Evolutionary conservation across 192 early-diverging fungal genomes (phyloP).

Genomic region (Gorgonomyces haynaldii): DNA sequence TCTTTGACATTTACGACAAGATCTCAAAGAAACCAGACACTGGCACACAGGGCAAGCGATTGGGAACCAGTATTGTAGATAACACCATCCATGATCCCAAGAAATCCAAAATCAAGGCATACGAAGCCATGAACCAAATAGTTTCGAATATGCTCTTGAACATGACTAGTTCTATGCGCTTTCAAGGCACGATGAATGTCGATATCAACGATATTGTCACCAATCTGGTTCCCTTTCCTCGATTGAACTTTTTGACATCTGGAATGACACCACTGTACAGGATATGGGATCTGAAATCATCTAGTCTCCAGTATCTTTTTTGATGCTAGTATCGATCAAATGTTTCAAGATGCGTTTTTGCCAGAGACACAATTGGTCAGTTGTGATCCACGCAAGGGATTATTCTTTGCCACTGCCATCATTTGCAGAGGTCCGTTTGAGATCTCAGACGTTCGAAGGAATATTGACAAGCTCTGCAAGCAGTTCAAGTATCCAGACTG

Average conservation of each 20-base stretch:
- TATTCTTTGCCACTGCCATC: slow-evolving; percentile 39
- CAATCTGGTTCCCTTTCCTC: slow-evolving; percentile 51
- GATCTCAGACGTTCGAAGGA: slow-evolving; percentile 42
- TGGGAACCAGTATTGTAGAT: no score
- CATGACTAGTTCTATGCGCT: slow-evolving; percentile 49
- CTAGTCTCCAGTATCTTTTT: slow-evolving; percentile 20
- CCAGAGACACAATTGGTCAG: slow-evolving; percentile 39
- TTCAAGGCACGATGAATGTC: slow-evolving; percentile 47
- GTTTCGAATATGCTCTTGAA: slow-evolving; percentile 46
- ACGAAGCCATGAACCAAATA: slow-evolving; percentile 50
- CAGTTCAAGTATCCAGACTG: slow-evolving; percentile 34
- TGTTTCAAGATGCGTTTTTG: slow-evolving; percentile 45
- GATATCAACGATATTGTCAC: slow-evolving; percentile 56
- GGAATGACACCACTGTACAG: slow-evolving; percentile 43
- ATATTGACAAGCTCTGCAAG: slow-evolving; percentile 30
- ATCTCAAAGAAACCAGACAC: slow-evolving; percentile 9
- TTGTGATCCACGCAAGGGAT: slow-evolving; percentile 23
- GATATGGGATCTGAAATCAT: slow-evolving; percentile 18
- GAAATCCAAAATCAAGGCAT: slow-evolving; percentile 22
- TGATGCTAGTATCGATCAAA: slow-evolving; percentile 37
- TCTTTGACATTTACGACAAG: slow-evolving; percentile 32
- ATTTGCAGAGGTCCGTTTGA: slow-evolving; percentile 37
- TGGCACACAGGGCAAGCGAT: no score
- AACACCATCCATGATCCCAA: no score
- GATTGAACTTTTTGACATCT: slow-evolving; percentile 41